These are phyloP conservation scores for Sonneratia alba DNA, from an alignment of 345 rosid species.

Conservation along the genomic window DNA sequence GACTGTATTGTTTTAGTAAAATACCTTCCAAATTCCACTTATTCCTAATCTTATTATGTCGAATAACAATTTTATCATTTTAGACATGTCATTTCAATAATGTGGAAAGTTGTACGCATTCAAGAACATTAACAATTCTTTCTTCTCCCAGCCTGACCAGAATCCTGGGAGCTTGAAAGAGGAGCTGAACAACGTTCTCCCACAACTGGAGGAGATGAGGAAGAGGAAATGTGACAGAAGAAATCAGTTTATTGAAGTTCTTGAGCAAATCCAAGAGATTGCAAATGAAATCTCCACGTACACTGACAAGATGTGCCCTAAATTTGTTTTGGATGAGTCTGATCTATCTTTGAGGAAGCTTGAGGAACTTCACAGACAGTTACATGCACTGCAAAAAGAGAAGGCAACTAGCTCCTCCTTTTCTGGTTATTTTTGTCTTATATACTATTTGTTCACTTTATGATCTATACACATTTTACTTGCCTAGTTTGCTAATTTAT, in stretches of 20 bases:
- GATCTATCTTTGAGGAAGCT: conserved; percentile 74
- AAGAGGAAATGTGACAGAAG: conserved; percentile 71
- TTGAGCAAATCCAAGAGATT: conserved; percentile 41
- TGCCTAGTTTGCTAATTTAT: neutral
- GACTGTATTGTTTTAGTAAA: neutral
- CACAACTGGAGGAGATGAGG: conserved; percentile 83
- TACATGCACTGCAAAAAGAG: conserved; percentile 59
- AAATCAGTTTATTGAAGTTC: conserved; percentile 60
- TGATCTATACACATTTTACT: neutral
- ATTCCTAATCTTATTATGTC: neutral
- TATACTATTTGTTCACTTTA: neutral
- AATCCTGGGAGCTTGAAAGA: conserved; percentile 69
- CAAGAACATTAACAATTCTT: neutral
- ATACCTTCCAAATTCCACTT: neutral
- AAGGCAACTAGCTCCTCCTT: conserved; percentile 34
- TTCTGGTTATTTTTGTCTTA: conserved; percentile 3
- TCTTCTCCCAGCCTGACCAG: conserved; percentile 54
- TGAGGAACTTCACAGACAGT: conserved; percentile 56
- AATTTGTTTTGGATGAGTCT: conserved; percentile 43
- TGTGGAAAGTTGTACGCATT: neutral
- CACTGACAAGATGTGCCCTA: conserved; percentile 20
- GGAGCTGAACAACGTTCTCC: conserved; percentile 63
- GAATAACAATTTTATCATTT: neutral
- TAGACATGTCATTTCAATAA: neutral
- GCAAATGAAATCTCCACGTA: conserved; percentile 52